These are phyloP conservation scores for Blumeriella jaapii DNA, from an alignment of 2,329 filamentous ascomycete genomes.

Conservation along the genomic window DNA sequence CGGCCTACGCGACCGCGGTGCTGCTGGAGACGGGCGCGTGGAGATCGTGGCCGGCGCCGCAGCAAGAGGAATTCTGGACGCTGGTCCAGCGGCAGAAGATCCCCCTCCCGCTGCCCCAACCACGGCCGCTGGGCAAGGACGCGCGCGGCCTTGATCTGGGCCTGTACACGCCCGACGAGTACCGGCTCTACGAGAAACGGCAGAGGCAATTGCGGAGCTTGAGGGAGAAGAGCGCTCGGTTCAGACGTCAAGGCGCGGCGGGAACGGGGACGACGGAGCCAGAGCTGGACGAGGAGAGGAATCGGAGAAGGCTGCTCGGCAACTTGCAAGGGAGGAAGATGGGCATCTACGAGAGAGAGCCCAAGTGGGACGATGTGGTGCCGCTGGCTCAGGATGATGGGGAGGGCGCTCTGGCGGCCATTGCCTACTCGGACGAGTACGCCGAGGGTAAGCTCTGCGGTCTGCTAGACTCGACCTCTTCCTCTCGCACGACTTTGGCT, in stretches of 20 bases:
- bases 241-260: slow-evolving; percentile 9
- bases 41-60: slow-evolving; percentile 14
- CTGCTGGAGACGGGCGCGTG: slow-evolving; percentile 21
- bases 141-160: slow-evolving; percentile 16
- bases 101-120: slow-evolving; percentile 19
- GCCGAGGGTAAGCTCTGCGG: slow-evolving; percentile 50
- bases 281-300: slow-evolving; percentile 21
- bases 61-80: slow-evolving; percentile 24
- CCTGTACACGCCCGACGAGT: slow-evolving; percentile 18
- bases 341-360: slow-evolving; percentile 36
- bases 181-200: slow-evolving; percentile 13
- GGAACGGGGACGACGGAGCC: slow-evolving; percentile 2
- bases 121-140: slow-evolving; percentile 18
- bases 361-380: slow-evolving; percentile 72
- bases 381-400: slow-evolving; percentile 80
- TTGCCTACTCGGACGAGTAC: slow-evolving; percentile 84
- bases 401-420: slow-evolving; percentile 74
- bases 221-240: slow-evolving; percentile 15
- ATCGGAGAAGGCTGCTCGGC: slow-evolving; percentile 20
- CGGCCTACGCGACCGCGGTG: slow-evolving; percentile 15
- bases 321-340: slow-evolving; percentile 21
- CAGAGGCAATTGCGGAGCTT: slow-evolving; percentile 15
- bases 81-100: slow-evolving; percentile 18
- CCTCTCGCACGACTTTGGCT: neutral
- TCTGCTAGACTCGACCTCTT: too few species aligned